These are phyloP conservation scores for Eurotiales sp. DNA, from an alignment of 2,329 filamentous ascomycete genomes.

Conservation along the genomic window DNA sequence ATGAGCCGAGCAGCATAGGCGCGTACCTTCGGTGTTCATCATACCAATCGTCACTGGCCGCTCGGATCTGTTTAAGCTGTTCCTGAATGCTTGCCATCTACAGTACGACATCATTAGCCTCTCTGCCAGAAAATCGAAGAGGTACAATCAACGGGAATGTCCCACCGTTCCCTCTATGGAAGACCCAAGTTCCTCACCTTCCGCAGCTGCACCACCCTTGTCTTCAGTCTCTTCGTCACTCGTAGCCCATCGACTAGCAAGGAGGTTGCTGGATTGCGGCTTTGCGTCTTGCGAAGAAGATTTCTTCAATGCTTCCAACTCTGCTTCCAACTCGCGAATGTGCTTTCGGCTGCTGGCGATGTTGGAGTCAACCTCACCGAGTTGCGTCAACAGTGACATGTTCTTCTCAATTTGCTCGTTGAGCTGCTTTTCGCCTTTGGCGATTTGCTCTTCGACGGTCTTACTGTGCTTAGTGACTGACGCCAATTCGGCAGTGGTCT, in stretches of 20 bases:
- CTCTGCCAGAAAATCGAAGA: conserved; percentile 22
- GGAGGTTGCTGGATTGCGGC: conserved; percentile 26
- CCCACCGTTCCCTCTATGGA: conserved; percentile 48
- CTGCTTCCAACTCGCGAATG: conserved; percentile 37
- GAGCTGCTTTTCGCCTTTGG: conserved; percentile 32
- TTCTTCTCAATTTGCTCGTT: conserved; percentile 41
- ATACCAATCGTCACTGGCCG: conserved; percentile 43
- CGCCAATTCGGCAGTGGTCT: conserved; percentile 30
- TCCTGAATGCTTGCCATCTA: conserved; percentile 48
- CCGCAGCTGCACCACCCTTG: conserved; percentile 32
- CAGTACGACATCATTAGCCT: conserved; percentile 17
- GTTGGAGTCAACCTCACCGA: conserved; percentile 36
- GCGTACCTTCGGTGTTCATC: conserved; percentile 41
- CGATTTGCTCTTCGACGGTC: conserved; percentile 31
- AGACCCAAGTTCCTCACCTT: conserved; percentile 47
- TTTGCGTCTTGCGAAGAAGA: conserved; percentile 26
- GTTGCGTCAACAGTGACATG: conserved; percentile 36
- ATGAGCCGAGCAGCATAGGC: background rate
- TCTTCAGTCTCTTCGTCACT: conserved; percentile 30
- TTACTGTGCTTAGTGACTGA: conserved; percentile 26
- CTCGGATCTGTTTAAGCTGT: conserved; percentile 45
- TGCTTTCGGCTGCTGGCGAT: conserved; percentile 34
- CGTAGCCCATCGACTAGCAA: conserved; percentile 41
- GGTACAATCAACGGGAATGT: conserved; percentile 34
- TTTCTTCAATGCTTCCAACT: conserved; percentile 34